Percentiles rank a stretch among this genome's conserved stretches.
phyloP scores from a whole-genome alignment of 2,329 filamentous ascomycete genomes.

The Alternaria burnsii region DNA sequence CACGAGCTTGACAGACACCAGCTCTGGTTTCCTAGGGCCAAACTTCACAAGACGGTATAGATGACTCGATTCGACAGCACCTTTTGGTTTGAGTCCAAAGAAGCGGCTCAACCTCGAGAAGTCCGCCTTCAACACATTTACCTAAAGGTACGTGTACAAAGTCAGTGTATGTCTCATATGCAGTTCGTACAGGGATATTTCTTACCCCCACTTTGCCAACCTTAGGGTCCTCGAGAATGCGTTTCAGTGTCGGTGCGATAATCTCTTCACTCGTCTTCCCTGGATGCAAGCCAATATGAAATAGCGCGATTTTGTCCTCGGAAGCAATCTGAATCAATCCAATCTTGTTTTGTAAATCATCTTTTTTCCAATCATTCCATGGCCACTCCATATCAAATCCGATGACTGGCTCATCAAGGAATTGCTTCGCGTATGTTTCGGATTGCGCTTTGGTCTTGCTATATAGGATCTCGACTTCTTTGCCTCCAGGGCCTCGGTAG shows the following conservation, averaged over 20 bases:
- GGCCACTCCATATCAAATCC: slow-evolving; percentile 94
- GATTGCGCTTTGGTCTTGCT: slow-evolving; percentile 73
- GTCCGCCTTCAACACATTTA: slow-evolving; percentile 68
- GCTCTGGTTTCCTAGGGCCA: slow-evolving; percentile 59
- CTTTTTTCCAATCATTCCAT: slow-evolving; percentile 54
- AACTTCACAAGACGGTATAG: slow-evolving; percentile 80
- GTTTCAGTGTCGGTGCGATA: slow-evolving; percentile 73
- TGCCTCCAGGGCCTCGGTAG: slow-evolving; percentile 66
- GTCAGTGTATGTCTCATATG: too few species aligned
- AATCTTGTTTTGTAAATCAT: slow-evolving; percentile 71
- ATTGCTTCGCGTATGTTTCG: slow-evolving; percentile 72
- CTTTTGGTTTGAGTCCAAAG: slow-evolving; percentile 70
- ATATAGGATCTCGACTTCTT: slow-evolving; percentile 76
- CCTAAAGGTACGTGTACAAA: too few species aligned
- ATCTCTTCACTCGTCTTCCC: slow-evolving; percentile 61
- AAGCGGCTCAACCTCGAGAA: slow-evolving; percentile 71
- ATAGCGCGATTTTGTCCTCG: slow-evolving; percentile 77
- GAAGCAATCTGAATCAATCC: slow-evolving; percentile 86
- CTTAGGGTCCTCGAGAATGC: slow-evolving; percentile 73
- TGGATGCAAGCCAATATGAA: slow-evolving; percentile 73
- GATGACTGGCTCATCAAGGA: slow-evolving; percentile 73
- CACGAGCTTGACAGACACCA: slow-evolving; percentile 60
- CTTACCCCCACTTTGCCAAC: slow-evolving; percentile 80
- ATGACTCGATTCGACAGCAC: slow-evolving; percentile 83
- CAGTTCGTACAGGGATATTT: too few species aligned